These are phyloP conservation scores for Teratosphaeria nubilosa DNA, from an alignment of 2,329 filamentous ascomycete species.

Conservation along the genomic window DNA sequence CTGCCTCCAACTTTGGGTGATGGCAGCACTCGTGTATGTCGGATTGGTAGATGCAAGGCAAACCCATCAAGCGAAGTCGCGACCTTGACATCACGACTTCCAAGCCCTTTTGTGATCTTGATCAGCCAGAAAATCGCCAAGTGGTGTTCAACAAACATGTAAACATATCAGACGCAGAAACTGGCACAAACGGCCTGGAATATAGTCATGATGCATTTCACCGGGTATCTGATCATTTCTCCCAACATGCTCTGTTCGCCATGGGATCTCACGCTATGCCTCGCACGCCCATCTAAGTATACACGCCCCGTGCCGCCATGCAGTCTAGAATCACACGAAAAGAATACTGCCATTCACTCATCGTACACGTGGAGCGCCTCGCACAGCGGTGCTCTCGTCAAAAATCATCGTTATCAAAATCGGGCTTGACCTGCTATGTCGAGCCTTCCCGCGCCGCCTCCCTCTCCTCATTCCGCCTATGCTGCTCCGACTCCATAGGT, in stretches of 20 bases:
- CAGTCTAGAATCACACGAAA: not conserved
- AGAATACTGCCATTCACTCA: not conserved
- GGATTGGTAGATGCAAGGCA: too few species aligned
- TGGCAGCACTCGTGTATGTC: too few species aligned
- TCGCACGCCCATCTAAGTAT: not conserved
- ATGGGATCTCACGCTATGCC: not conserved
- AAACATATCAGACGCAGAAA: too few species aligned
- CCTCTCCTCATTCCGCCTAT: not conserved
- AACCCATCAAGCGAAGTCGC: too few species aligned
- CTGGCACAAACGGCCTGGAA: not conserved
- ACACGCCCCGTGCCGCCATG: not conserved
- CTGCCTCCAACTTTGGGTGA: too few species aligned
- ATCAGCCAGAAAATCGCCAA: too few species aligned
- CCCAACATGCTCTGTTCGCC: not conserved
- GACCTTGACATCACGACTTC: too few species aligned
- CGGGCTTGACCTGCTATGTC: not conserved
- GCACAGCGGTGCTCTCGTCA: not conserved
- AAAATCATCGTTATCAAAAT: not conserved
- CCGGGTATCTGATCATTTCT: not conserved
- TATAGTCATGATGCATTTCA: not conserved
- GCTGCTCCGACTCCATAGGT: not conserved
- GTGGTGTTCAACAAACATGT: too few species aligned
- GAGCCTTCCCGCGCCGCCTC: not conserved
- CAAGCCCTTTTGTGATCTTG: too few species aligned
- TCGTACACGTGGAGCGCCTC: not conserved